Evolutionary conservation across 2,329 filamentous ascomycete genomes (phyloP).

Genomic region (Leptographium galeiforme): DNA sequence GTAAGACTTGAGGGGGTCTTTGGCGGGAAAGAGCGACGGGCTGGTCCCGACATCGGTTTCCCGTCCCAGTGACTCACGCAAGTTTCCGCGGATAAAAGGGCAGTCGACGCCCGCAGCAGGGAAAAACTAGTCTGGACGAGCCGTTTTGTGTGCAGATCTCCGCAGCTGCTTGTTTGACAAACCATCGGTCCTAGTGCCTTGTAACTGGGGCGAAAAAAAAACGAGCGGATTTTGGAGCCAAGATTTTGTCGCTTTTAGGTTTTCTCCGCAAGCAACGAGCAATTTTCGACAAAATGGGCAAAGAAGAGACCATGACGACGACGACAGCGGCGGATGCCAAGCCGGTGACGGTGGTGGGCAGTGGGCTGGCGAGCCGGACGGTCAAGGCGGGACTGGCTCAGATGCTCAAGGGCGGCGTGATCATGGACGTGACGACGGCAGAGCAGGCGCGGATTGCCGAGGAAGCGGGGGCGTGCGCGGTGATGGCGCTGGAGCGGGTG

Average conservation of each 20-base stretch:
- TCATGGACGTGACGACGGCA: conserved; percentile 96
- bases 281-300: not conserved
- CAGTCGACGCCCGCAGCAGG: not conserved
- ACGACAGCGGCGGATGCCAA: not conserved
- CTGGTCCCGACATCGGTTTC: not conserved
- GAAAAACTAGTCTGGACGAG: not conserved
- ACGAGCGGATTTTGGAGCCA: not conserved
- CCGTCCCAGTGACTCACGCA: not conserved
- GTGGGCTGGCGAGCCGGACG: conserved; percentile 15
- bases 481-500: conserved; percentile 97
- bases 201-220: not conserved
- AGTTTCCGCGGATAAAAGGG: not conserved
- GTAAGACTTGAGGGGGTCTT: not conserved
- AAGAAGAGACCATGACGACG: not conserved
- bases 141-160: not conserved
- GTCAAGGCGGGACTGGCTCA: conserved; percentile 92
- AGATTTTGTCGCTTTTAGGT: no score
- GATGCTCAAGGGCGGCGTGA: conserved; percentile 98
- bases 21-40: not conserved
- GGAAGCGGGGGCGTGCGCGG: conserved; percentile 86
- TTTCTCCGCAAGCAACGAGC: not conserved
- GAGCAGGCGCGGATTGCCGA: conserved; percentile 94
- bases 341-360: not conserved
- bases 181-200: no score
- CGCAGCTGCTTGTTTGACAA: not conserved